A percentile compares a stretch with the other conserved stretches of the same genome.
These are phyloP conservation scores for Parasarocladium wereldwijsianum DNA, from an alignment of 2,329 filamentous ascomycete species.

Conservation along the genomic window DNA sequence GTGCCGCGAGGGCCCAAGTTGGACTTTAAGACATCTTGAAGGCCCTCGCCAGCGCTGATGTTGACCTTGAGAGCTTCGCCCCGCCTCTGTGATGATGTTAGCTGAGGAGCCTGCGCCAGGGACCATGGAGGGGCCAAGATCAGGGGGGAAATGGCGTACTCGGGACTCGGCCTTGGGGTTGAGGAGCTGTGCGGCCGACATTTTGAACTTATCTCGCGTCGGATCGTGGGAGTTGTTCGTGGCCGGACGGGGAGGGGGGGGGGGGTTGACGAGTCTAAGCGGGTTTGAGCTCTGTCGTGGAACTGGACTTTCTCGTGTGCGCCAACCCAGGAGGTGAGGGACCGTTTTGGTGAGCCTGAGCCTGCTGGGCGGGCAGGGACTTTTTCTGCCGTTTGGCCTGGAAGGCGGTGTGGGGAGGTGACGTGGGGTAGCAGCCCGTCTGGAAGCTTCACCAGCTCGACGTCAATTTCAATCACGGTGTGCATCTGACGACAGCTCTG, in stretches of 20 bases:
- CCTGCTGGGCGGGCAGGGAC: slow-evolving; percentile 3
- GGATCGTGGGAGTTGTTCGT: too few relatives aligned
- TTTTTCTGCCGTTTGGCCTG: slow-evolving; percentile 3
- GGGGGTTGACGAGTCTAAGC: too few relatives aligned
- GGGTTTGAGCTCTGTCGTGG: too few relatives aligned
- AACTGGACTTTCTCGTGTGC: too few relatives aligned
- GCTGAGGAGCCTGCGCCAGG: slow-evolving; percentile 12
- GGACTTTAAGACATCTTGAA: slow-evolving; percentile 88
- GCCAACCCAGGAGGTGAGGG: slow-evolving; percentile 4
- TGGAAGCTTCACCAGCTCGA: slow-evolving; percentile 4
- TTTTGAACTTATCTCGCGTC: too few relatives aligned
- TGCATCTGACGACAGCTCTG: too few relatives aligned
- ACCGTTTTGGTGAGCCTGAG: too few relatives aligned
- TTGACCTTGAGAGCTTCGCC: slow-evolving; percentile 95
- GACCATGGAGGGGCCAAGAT: too few relatives aligned
- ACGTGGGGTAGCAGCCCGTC: slow-evolving; percentile 4
- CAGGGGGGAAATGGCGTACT: slow-evolving; percentile 37
- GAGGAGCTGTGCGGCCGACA: slow-evolving; percentile 96
- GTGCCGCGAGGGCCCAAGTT: slow-evolving; percentile 90
- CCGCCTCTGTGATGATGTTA: slow-evolving; percentile 50
- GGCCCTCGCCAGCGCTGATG: slow-evolving; percentile 88
- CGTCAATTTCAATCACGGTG: too few relatives aligned
- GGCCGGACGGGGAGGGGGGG: too few relatives aligned
- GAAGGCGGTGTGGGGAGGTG: slow-evolving; percentile 4
- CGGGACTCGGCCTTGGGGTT: slow-evolving; percentile 98